A percentile compares a stretch with the other conserved stretches of the same genome.
phyloP scores from a whole-genome alignment of 2,329 filamentous ascomycete genomes.

The Colletotrichum sp. region DNA sequence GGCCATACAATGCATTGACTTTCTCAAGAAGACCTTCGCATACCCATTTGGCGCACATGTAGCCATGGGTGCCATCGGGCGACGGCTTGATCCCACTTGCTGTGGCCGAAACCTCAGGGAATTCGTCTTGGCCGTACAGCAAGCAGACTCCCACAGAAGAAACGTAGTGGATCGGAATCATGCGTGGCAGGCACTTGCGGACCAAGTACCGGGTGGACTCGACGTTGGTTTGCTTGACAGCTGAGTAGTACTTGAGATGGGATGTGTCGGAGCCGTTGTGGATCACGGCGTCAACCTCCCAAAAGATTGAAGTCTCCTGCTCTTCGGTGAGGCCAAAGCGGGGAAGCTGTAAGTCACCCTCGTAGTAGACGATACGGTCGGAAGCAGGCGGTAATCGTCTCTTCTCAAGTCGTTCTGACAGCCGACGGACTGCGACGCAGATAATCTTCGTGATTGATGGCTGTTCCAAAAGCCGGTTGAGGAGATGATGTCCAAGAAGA shows the following conservation, averaged over 20 bases:
- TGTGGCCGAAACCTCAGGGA: slow-evolving; percentile 14
- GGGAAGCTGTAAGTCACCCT: slow-evolving; percentile 39
- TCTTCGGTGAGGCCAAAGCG: slow-evolving; percentile 41
- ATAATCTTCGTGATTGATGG: neutral
- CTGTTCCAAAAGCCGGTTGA: neutral
- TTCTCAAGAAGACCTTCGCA: neutral
- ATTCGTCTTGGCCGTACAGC: neutral
- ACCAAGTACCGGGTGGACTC: slow-evolving; percentile 32
- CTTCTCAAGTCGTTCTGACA: neutral
- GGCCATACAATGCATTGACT: neutral
- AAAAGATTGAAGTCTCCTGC: neutral
- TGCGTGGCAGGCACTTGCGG: slow-evolving; percentile 20
- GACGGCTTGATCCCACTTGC: neutral
- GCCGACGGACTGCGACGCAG: neutral
- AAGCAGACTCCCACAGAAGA: slow-evolving; percentile 32
- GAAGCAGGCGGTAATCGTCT: neutral
- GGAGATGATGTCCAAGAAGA: neutral
- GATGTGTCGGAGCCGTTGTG: slow-evolving; percentile 34
- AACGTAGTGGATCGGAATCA: slow-evolving; percentile 40
- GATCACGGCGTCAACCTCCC: slow-evolving; percentile 50
- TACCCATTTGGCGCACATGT: neutral
- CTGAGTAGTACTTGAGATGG: slow-evolving; percentile 34
- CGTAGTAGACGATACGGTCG: slow-evolving; percentile 16
- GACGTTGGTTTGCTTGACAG: slow-evolving; percentile 32
- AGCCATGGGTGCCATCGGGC: neutral